Conservation (phyloP, 805 yeast genomes). For the Maudiozyma pseudohumilis region DNA sequence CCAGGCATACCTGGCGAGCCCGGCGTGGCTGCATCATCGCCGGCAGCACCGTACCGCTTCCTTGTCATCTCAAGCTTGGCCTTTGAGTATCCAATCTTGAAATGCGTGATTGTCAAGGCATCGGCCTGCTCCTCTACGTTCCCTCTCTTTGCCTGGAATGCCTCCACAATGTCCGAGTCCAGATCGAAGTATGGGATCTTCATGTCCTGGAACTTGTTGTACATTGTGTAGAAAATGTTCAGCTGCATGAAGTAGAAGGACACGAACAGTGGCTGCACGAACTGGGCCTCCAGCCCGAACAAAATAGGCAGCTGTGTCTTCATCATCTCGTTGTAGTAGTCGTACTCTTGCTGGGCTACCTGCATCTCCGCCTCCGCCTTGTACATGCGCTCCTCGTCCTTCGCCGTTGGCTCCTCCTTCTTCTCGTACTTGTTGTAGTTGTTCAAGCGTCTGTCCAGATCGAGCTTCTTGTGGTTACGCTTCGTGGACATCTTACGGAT, state of each 20-base stretch:
- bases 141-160: slow-evolving; percentile 75
- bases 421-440: slow-evolving; percentile 62
- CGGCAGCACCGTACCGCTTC: slow-evolving; percentile 50
- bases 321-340: slow-evolving; percentile 90
- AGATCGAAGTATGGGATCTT: slow-evolving; percentile 94
- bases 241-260: slow-evolving; percentile 95
- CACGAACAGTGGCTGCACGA: slow-evolving; percentile 87
- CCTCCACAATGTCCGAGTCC: slow-evolving; percentile 70
- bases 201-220: slow-evolving; percentile 87
- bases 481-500: slow-evolving; percentile 92
- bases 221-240: slow-evolving; percentile 89
- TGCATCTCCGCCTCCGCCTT: slow-evolving; percentile 81
- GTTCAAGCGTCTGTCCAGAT: slow-evolving; percentile 76
- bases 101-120: slow-evolving; percentile 80
- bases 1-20: slow-evolving; percentile 14
- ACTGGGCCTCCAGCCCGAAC: slow-evolving; percentile 81
- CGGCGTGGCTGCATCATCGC: slow-evolving; percentile 8
- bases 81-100: slow-evolving; percentile 82
- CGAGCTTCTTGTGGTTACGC: slow-evolving; percentile 91
- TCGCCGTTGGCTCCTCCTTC: slow-evolving; percentile 73
- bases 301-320: slow-evolving; percentile 82
- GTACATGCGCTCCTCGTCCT: slow-evolving; percentile 87
- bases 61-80: slow-evolving; percentile 73
- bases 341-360: slow-evolving; percentile 90
- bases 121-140: slow-evolving; percentile 85